phyloP scores from a whole-genome alignment of 768 basidiomycete genomes.

The Austroboletus eburneus region DNA sequence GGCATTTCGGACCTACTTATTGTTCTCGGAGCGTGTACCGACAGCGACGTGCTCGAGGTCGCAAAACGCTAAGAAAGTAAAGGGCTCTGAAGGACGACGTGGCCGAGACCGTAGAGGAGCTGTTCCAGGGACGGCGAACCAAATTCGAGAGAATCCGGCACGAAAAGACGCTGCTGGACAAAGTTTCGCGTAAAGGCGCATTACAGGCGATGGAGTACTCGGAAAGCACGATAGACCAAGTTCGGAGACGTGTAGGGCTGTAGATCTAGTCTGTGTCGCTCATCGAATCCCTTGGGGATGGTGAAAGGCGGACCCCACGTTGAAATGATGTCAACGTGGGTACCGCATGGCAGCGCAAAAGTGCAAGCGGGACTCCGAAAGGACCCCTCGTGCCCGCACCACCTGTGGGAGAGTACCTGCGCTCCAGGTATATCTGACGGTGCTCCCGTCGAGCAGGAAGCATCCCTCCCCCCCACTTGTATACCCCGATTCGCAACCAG shows the following conservation, averaged over 20 bases:
- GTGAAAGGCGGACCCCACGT: constrained; percentile 13
- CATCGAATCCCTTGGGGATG: not conserved
- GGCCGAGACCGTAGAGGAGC: constrained; percentile 62
- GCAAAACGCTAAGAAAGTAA: constrained; percentile 65
- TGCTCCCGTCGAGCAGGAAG: no score
- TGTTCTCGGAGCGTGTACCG: constrained; percentile 73
- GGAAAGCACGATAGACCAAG: constrained; percentile 56
- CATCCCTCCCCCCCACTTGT: no score
- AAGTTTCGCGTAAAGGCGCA: constrained; percentile 63
- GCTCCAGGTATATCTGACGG: no score
- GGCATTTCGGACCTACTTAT: constrained; percentile 79
- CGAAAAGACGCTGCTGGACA: constrained; percentile 37
- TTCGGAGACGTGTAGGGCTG: constrained; percentile 63
- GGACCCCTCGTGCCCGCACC: no score
- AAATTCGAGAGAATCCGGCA: constrained; percentile 63
- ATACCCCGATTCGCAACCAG: no score
- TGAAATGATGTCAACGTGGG: constrained; percentile 62
- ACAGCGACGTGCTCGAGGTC: constrained; percentile 61
- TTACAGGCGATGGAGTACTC: constrained; percentile 40
- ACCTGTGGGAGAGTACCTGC: no score
- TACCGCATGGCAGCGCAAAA: no score
- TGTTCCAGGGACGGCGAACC: constrained; percentile 65
- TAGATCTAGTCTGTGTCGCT: constrained; percentile 28
- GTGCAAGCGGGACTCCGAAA: no score
- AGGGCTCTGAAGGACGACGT: constrained; percentile 69